Conservation (phyloP, 805 yeast species). For the Sugiyamaella floridensis region DNA sequence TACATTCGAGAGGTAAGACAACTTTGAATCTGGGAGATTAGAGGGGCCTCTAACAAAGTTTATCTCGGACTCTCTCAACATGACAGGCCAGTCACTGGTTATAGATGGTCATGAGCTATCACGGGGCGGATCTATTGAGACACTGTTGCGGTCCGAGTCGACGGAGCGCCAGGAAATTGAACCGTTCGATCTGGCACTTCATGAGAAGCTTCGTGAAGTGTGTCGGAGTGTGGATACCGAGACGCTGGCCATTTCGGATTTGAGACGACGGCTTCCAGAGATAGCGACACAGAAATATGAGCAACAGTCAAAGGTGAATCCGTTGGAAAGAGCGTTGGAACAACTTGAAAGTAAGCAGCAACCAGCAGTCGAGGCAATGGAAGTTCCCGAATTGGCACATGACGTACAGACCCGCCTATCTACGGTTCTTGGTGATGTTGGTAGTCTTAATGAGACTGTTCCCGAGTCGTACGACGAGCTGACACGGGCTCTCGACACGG, state of each 20-base stretch:
- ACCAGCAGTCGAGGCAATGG: neutral
- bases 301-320: conserved; percentile 15
- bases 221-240: conserved; percentile 57
- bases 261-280: conserved; percentile 37
- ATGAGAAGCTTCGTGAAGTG: conserved; percentile 49
- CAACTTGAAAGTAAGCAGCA: neutral
- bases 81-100: conserved; percentile 47
- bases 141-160: conserved; percentile 14
- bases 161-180: conserved; percentile 40
- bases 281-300: conserved; percentile 31
- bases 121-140: conserved; percentile 21
- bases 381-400: neutral
- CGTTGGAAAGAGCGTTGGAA: neutral
- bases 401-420: neutral
- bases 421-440: neutral
- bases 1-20: conserved; percentile 18
- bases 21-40: neutral
- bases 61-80: conserved; percentile 48
- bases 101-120: conserved; percentile 49
- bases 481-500: neutral
- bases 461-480: neutral
- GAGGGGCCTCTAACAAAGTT: conserved; percentile 23
- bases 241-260: conserved; percentile 48
- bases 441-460: neutral
- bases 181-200: conserved; percentile 62